These are phyloP conservation scores for Geotrichum ghanense DNA, from an alignment of 805 yeast species.

Conservation along the genomic window DNA sequence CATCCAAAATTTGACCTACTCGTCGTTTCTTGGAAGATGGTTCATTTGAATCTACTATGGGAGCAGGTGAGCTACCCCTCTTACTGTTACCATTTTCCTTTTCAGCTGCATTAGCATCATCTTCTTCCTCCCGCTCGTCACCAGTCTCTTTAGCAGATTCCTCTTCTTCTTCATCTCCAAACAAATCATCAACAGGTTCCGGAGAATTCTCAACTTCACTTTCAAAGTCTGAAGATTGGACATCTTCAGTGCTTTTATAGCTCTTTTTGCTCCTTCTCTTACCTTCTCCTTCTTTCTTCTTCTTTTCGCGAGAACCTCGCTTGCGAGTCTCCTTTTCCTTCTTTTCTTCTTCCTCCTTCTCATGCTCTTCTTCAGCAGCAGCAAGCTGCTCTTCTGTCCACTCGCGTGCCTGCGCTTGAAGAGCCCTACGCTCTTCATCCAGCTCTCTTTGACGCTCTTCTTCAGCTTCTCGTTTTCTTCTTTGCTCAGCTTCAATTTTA, in stretches of 20 bases:
- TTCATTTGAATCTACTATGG: slow-evolving; percentile 5
- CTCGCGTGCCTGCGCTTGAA: slow-evolving; percentile 24
- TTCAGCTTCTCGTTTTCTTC: slow-evolving; percentile 24
- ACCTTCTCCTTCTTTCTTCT: slow-evolving; percentile 11
- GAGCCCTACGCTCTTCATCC: slow-evolving; percentile 21
- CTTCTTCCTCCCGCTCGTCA: slow-evolving; percentile 26
- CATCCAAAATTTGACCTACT: slow-evolving; percentile 18
- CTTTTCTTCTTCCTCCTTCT: slow-evolving; percentile 11
- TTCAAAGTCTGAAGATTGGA: slow-evolving; percentile 3
- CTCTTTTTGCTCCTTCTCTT: slow-evolving; percentile 5
- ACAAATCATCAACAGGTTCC: slow-evolving; percentile 23
- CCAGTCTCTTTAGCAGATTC: slow-evolving; percentile 26
- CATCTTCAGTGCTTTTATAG: not conserved
- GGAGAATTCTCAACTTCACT: slow-evolving; percentile 4
- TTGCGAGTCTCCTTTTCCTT: slow-evolving; percentile 6
- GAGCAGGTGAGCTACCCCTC: slow-evolving; percentile 8
- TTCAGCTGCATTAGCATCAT: slow-evolving; percentile 24
- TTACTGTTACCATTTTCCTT: slow-evolving; percentile 26
- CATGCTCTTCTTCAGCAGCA: slow-evolving; percentile 17
- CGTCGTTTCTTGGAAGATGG: slow-evolving; percentile 12
- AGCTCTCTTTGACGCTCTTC: slow-evolving; percentile 18
- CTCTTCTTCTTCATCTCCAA: slow-evolving; percentile 25
- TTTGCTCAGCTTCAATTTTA: slow-evolving; percentile 28
- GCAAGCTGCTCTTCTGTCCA: slow-evolving; percentile 36
- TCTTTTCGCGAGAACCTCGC: slow-evolving; percentile 3